Evolutionary conservation across 169 alveolate genomes (phyloP).

Genomic region (Amoebophrya sp.): DNA sequence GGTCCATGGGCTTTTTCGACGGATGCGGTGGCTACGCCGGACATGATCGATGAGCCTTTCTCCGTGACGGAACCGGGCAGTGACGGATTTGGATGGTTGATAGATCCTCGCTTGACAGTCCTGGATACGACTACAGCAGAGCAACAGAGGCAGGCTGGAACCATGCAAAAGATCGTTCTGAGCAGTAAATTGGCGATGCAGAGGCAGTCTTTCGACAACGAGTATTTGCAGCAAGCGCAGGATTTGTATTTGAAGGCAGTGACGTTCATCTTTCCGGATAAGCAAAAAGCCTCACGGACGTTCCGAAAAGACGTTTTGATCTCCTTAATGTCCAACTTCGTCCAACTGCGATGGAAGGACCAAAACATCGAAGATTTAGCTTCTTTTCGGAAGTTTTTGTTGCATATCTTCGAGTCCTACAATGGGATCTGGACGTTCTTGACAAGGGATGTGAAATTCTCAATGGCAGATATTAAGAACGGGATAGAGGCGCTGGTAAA

Average conservation of each 20-base stretch:
- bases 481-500: background rate
- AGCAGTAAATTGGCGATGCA: background rate
- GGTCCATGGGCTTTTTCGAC: background rate
- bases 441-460: background rate
- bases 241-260: background rate
- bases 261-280: background rate
- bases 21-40: constrained; percentile 27
- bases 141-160: background rate
- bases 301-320: background rate
- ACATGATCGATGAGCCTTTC: background rate
- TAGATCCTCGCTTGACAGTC: background rate
- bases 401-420: constrained; percentile 13
- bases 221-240: background rate
- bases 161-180: background rate
- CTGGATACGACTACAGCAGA: background rate
- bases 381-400: background rate
- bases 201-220: background rate
- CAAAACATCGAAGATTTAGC: background rate
- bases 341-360: constrained; percentile 10
- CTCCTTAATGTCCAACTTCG: background rate
- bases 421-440: background rate
- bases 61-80: background rate
- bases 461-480: background rate
- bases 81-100: background rate
- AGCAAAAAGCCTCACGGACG: background rate